A percentile compares a stretch with the other conserved stretches of the same genome.
phyloP scores from a whole-genome alignment of 441 rosid species.

The Biscutella laevigata region DNA sequence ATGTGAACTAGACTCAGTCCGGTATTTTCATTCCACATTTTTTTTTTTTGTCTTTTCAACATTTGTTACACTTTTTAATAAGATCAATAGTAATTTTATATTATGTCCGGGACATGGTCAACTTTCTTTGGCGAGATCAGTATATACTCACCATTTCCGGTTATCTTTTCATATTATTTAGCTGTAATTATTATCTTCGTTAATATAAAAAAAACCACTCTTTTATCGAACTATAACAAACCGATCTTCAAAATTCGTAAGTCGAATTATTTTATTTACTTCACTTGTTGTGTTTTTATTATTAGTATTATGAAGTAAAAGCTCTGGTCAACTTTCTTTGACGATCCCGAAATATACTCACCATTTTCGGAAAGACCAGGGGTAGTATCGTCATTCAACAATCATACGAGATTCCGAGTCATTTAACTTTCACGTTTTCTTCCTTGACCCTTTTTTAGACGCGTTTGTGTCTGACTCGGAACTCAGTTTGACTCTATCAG shows the following conservation, averaged over 20 bases:
- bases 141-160: slow-evolving; percentile 13
- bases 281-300: background rate
- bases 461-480: slow-evolving; percentile 28
- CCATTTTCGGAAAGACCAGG: slow-evolving; percentile 1
- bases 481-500: slow-evolving; percentile 18
- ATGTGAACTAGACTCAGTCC: background rate
- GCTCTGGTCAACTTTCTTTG: slow-evolving; percentile 7
- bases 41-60: no score
- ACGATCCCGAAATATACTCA: background rate
- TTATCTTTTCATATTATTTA: background rate
- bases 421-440: slow-evolving; percentile 11
- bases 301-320: background rate
- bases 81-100: background rate
- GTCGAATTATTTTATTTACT: slow-evolving; percentile 9
- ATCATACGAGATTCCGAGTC: background rate
- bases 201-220: background rate
- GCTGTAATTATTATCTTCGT: background rate
- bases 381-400: background rate
- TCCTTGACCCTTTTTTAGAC: slow-evolving; percentile 1
- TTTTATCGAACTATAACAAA: slow-evolving; percentile 11
- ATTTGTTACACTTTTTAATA: background rate
- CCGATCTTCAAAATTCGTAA: slow-evolving; percentile 22
- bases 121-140: slow-evolving; percentile 3
- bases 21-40: no score
- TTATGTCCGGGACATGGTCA: slow-evolving; percentile 2